Base-by-base conservation (phyloP, 495 filamentous ascomycete species). In the Opeltia flavorubescens region DNA sequence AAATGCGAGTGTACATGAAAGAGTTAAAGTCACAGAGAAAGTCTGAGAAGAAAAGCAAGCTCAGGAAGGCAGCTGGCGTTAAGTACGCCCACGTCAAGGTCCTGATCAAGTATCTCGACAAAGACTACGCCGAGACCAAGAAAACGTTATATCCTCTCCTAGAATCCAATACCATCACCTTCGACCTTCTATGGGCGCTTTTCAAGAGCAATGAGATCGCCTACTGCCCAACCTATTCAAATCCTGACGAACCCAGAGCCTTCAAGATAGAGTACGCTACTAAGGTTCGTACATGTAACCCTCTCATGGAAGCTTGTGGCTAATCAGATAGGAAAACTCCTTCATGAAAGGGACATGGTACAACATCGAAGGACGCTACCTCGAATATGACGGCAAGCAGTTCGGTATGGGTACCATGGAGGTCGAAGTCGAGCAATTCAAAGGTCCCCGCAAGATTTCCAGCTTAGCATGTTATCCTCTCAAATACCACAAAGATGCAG, bases 201-300 rank as follows among this genome's bases (percentile, higher is more conserved):
- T 89, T 86, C 69, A 93, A 94, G 55, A 88, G 89, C 5, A 89
- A 93, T 55, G 85, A 86, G 12, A 75, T 94, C 30, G 82, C 81
- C 1, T 89, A 83, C 55, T 83, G 84, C 0, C 76, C 77, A 2
- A 91, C 86, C 1, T 91, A 94, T 53, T 84, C 83, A 2, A 80
- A 74, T 36, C 61, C 70, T 15, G 86, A 93, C 42, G 84, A 94
- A 56, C 87, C 88, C 1, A 79, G 86, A 27, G 83, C 84, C n/a
- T 89, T 94, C 72, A 89, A 85, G 57, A 78, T 94, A 24, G 86
- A 91, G 47, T 81, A 84, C 46, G 81, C 83, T 1, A 77, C 78
- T 57, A 84, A 71, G 47, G 55, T 57, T 38, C 43, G 39, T 8
- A 4, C 1, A 5, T 7, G 17, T n/a, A n/a, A 34, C 30, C 11